Evolutionary conservation across 129 eudicot species (phyloP).

Genomic region (Arctium lappa): DNA sequence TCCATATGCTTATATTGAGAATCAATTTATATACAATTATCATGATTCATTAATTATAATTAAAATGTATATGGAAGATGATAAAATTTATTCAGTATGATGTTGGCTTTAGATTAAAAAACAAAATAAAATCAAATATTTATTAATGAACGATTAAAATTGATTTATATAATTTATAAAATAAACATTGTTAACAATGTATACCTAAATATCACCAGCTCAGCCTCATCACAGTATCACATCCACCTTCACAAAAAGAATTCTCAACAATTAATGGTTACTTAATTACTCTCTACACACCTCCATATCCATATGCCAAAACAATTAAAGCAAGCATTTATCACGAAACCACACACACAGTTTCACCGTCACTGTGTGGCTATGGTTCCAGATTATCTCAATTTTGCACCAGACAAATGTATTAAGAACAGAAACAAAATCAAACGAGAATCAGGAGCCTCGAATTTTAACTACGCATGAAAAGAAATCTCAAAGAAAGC

Average conservation of each 20-base stretch:
- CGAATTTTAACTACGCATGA: neutral
- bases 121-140: too few relatives aligned
- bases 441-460: neutral
- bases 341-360: neutral
- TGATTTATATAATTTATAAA: too few relatives aligned
- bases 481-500: neutral
- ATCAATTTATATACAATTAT: too few relatives aligned
- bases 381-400: neutral
- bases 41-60: too few relatives aligned
- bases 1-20: too few relatives aligned
- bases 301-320: neutral
- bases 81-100: too few relatives aligned
- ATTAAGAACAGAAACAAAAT: neutral
- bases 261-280: neutral
- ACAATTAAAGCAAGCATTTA: neutral
- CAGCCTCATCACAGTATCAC: neutral
- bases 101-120: too few relatives aligned
- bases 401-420: neutral
- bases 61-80: too few relatives aligned
- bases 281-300: neutral
- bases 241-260: neutral
- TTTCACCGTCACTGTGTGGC: neutral
- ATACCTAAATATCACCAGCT: neutral
- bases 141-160: too few relatives aligned
- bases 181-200: too few relatives aligned